Evolutionary conservation across 176 grass and related monocot species (phyloP).

Genomic region (Pontederia crassipes): DNA sequence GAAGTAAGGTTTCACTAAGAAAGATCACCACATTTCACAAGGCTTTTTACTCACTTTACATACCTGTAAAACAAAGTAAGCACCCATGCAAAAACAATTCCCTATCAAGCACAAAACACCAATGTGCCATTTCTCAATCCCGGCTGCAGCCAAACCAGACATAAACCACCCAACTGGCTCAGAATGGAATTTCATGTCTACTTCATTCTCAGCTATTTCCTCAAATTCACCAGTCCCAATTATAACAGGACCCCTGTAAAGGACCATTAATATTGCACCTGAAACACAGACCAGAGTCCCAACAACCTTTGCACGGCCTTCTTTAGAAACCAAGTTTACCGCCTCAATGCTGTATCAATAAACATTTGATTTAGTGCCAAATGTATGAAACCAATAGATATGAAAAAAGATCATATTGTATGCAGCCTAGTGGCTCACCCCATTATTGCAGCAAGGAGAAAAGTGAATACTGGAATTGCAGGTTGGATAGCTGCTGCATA

Average conservation of each 20-base stretch:
- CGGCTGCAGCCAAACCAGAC: conserved; percentile 32
- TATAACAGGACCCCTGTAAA: conserved; percentile 66
- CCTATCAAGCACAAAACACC: conserved; percentile 82
- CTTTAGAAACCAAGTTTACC: conserved; percentile 37
- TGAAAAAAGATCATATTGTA: neutral
- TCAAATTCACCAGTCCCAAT: conserved; percentile 36
- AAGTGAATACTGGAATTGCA: conserved; percentile 84
- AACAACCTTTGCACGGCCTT: conserved; percentile 53
- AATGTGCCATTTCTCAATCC: conserved; percentile 68
- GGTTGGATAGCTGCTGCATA: conserved; percentile 83
- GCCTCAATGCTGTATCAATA: conserved; percentile 54
- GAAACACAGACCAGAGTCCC: conserved; percentile 70
- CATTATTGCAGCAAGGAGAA: conserved; percentile 55
- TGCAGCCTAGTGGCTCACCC: conserved; percentile 51
- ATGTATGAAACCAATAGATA: neutral
- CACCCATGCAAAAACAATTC: conserved; percentile 83
- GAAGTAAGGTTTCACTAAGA: neutral
- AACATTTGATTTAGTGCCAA: neutral
- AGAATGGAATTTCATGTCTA: conserved; percentile 52
- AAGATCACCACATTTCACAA: neutral
- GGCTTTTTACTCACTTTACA: conserved; percentile 6
- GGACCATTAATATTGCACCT: conserved; percentile 72
- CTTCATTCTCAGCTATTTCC: conserved; percentile 26
- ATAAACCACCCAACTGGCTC: conserved; percentile 26
- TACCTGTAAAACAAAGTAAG: conserved; percentile 92